A percentile compares a stretch with the other conserved stretches of the same genome.
Conservation (phyloP, 768 basidiomycete species). For the Tulasnella sp. region DNA sequence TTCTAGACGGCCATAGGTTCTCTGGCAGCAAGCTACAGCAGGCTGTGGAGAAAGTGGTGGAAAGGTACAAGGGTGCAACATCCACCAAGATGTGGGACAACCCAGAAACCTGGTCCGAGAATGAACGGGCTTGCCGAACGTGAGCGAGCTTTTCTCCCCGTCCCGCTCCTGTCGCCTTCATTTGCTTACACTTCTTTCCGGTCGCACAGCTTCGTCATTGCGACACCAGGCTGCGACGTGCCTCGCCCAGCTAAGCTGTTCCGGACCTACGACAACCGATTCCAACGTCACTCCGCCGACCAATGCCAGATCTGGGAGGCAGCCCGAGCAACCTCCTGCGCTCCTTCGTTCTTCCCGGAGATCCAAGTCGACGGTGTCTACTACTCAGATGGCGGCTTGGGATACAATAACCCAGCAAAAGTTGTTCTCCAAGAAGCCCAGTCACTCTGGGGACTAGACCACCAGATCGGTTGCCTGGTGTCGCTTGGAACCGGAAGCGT, state of each 20-base stretch:
- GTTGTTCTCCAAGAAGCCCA: conserved; percentile 20
- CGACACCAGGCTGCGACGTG: conserved; percentile 1
- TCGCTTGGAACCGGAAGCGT: conserved; percentile 21
- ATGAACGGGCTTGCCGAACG: too few species aligned
- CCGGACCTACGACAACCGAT: too few species aligned
- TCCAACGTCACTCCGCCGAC: too few species aligned
- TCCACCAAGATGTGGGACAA: neutral
- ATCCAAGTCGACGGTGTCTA: neutral
- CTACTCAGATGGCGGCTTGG: conserved; percentile 11
- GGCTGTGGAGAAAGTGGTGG: too few species aligned
- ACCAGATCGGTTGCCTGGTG: conserved; percentile 6
- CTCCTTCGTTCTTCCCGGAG: conserved; percentile 23
- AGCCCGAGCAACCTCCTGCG: too few species aligned
- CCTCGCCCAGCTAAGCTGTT: too few species aligned
- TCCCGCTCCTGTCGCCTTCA: too few species aligned
- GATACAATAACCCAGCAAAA: conserved; percentile 21
- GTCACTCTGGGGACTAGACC: conserved; percentile 12
- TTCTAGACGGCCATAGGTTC: neutral
- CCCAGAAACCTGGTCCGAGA: too few species aligned
- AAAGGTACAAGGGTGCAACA: neutral
- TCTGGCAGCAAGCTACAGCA: neutral
- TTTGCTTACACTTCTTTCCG: too few species aligned
- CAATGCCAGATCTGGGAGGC: too few species aligned
- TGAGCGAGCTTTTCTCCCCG: too few species aligned
- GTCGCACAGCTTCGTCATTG: conserved; percentile 12